Base-by-base conservation (phyloP, 208 protist species). In the Leptomonas seymouri region DNA sequence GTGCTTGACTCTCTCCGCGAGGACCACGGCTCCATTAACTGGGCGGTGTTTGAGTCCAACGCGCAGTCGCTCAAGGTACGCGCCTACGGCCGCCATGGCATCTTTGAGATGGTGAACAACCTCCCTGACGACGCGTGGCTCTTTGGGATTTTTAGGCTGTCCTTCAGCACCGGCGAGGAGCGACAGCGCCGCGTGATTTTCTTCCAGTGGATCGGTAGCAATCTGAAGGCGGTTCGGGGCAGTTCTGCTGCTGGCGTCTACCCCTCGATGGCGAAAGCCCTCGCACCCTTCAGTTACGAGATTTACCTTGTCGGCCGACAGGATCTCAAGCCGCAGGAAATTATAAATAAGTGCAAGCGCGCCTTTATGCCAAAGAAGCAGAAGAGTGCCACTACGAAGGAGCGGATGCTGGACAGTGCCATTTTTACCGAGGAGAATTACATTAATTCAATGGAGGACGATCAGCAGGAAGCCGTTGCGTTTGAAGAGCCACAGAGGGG, bases 181-280 rank as follows among this genome's bases (percentile, higher is more conserved):
- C 68, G 80, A 1, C 55, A 85, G 64, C 76, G 80, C 15, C 82
- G 85, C 2, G 66, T 93, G 18, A 85, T 96, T 25, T 91, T 90
- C 67, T 89, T 96, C 75, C 88, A 93, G 73, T 96, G 86, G 83
- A 93, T 93, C 59, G 91, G 91, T 30, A 88, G 70, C 60, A 82
- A 86, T 34, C 71, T 91, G 18, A 78, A 77, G 45, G 55, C 81
- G 8, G 80, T 93, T 27, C 72, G 82, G 11, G 28, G 68, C n/a
- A 23, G 36, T 15, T 48, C 74, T 12, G 46, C 58, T 15, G 7
- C 58, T 0, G 82, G 78, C 12, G 62, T 93, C 12, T 91, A 90
- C 71, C 83, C 86, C 2, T 75, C 72, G 1, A 91, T 95, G 84
- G 72, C 82, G 5, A 82, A 86, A 64, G 61, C 76, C 31, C 72